Evolutionary conservation across 352 stramenopile species (phyloP), one percentile per base, ranked within the genome.

Genomic region (Pythium phragmitis): DNA sequence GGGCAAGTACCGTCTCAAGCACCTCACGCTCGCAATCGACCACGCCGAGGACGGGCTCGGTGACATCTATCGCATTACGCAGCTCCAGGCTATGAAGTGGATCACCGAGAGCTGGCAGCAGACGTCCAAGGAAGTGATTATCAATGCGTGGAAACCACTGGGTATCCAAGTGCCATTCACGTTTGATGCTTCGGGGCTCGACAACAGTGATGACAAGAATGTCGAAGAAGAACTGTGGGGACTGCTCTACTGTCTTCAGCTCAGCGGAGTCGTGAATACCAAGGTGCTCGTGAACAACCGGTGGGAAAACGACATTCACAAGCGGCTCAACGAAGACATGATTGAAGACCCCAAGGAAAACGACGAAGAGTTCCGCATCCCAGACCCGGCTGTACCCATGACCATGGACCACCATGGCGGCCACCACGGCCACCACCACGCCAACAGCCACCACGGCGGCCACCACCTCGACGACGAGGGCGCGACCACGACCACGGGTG

Each of bases 221-320:
- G 81, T 92, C 28, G 86, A 95, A 52, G 86, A 93, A 69, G 86
- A 95, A 52, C 73, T 95, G 2, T 95, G 86, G 86, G 84, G 85
- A 0, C 64, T 93, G 63, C 74, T 95, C 16, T 95, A 95, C 72
- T 95, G 86, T 42, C 68, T 95, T 39, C 82, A 93, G 67, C 75
- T 95, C 21, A 92, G 82, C 28, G 86, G 86, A 36, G 66, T 95
- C 3, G 85, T 95, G 21, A 93, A 92, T 70, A 95, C 85, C 30
- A 95, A 95, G 66, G 82, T 89, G 59, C 70, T 95, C 14, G 82
- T 95, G 47, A 95, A 95, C 79, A 92, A 86, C 33, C 86, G 86
- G 17, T 92, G 86, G 82, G 86, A 95, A 68, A 95, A 92, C 50
- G 86, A 95, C 53, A 91, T 95, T 33, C 86, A 95, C 76, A 95